phyloP scores from a whole-genome alignment of 345 rosid species.

The Euphorbia pulcherrima region DNA sequence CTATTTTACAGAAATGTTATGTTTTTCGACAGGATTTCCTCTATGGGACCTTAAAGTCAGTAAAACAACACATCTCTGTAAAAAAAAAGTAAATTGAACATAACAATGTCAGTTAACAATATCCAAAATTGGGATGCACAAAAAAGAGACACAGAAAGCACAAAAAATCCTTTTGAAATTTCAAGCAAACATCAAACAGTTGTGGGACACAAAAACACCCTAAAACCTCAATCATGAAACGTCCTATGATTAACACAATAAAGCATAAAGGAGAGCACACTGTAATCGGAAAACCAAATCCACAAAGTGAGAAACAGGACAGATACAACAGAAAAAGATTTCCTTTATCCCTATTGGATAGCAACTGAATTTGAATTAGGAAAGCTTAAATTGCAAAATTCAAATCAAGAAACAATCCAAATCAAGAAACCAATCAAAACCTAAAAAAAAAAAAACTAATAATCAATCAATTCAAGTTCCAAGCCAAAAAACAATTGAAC shows the following conservation, averaged over 20 bases:
- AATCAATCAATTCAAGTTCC: slow-evolving; percentile 2
- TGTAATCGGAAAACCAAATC: neutral
- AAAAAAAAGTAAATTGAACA: neutral
- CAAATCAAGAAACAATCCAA: neutral
- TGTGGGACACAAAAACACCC: neutral
- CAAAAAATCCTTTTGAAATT: neutral
- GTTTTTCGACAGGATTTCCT: no score
- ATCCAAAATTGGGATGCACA: neutral
- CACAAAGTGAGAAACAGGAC: neutral
- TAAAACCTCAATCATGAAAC: neutral
- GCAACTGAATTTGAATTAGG: neutral
- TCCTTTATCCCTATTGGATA: no score
- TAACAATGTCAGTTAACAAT: neutral
- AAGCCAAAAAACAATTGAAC: slow-evolving; percentile 14
- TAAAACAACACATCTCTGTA: neutral
- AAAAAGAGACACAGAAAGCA: neutral
- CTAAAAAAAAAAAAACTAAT: neutral
- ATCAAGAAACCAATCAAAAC: slow-evolving; percentile 5
- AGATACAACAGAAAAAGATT: neutral
- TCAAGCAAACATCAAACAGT: neutral
- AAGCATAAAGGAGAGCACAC: neutral
- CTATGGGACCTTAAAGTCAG: neutral
- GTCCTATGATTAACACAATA: neutral
- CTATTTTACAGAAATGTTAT: neutral
- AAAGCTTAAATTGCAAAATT: neutral